Evolutionary conservation across 2,329 filamentous ascomycete genomes (phyloP).

Genomic region (Chlorencoelia australis): DNA sequence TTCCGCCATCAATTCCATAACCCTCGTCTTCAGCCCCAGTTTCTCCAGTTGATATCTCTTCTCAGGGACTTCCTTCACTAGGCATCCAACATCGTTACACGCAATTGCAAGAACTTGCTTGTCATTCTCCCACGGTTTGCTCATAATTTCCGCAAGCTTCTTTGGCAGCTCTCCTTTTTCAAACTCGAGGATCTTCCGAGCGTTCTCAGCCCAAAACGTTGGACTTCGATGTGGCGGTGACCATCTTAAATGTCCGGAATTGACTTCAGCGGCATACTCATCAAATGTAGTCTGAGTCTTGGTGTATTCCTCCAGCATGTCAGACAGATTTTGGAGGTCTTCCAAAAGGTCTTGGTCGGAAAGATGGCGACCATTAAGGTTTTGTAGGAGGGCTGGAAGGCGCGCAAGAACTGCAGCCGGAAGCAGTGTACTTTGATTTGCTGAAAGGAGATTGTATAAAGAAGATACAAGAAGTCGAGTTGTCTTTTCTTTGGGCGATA

Average conservation of each 20-base stretch:
- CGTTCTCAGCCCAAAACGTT: conserved; percentile 65
- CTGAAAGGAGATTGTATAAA: conserved; percentile 70
- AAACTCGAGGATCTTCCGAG: conserved; percentile 57
- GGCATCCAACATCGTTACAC: conserved; percentile 60
- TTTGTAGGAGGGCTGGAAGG: conserved; percentile 58
- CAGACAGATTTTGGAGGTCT: conserved; percentile 49
- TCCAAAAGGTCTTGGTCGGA: conserved; percentile 55
- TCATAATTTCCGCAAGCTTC: conserved; percentile 57
- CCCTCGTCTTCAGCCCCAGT: conserved; percentile 54
- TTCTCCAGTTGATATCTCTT: conserved; percentile 56
- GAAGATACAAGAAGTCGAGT: conserved; percentile 85
- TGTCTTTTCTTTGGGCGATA: conserved; percentile 97
- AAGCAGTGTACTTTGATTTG: conserved; percentile 62
- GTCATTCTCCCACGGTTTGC: conserved; percentile 58
- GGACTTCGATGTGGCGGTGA: conserved; percentile 64
- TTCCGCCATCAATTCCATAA: conserved; percentile 66
- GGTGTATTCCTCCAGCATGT: conserved; percentile 56
- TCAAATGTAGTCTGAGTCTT: conserved; percentile 46
- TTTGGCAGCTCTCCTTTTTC: conserved; percentile 53
- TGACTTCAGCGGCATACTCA: conserved; percentile 53
- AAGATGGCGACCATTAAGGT: conserved; percentile 50
- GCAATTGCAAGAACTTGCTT: conserved; percentile 66
- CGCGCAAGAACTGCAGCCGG: conserved; percentile 80
- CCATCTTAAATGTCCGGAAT: conserved; percentile 62
- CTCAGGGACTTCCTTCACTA: conserved; percentile 64